A percentile compares a stretch with the other conserved stretches of the same genome.
These are phyloP conservation scores for Fimicolochytrium jonesii DNA, from an alignment of 192 early-diverging fungal species.

Conservation along the genomic window DNA sequence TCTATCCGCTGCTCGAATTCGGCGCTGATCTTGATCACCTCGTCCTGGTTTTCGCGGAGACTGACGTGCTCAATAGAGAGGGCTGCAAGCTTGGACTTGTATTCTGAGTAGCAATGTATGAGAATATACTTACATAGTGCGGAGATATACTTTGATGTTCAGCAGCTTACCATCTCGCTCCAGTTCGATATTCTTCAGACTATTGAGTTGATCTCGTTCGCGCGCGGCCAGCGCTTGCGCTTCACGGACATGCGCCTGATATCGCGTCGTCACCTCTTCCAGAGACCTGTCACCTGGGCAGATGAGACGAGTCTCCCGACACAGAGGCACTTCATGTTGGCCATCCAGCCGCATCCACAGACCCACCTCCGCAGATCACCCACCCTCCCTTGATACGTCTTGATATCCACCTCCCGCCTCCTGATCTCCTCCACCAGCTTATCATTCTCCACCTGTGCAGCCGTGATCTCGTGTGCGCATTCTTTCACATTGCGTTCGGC, in stretches of 20 bases:
- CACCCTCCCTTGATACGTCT: background rate
- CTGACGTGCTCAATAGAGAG: conserved; percentile 7
- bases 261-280: conserved; percentile 36
- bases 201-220: conserved; percentile 37
- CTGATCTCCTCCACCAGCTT: conserved; percentile 14
- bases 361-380: conserved; percentile 16
- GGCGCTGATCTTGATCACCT: conserved; percentile 13
- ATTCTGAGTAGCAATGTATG: background rate
- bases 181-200: conserved; percentile 23
- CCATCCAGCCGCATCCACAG: too few species aligned
- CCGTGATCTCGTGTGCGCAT: conserved; percentile 12
- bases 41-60: conserved; percentile 13
- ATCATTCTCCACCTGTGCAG: conserved; percentile 16
- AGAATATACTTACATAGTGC: background rate
- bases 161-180: conserved; percentile 35
- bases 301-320: too few species aligned
- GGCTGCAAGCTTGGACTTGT: conserved; percentile 11
- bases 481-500: conserved; percentile 20
- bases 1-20: conserved; percentile 10
- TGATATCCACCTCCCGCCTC: background rate
- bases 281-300: conserved; percentile 28
- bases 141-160: background rate
- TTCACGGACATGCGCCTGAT: conserved; percentile 38
- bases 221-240: conserved; percentile 19
- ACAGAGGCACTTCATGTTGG: too few species aligned